Evolutionary conservation across 495 filamentous ascomycete genomes (phyloP).

Genomic region (Melanomma pulvis-pyrius): DNA sequence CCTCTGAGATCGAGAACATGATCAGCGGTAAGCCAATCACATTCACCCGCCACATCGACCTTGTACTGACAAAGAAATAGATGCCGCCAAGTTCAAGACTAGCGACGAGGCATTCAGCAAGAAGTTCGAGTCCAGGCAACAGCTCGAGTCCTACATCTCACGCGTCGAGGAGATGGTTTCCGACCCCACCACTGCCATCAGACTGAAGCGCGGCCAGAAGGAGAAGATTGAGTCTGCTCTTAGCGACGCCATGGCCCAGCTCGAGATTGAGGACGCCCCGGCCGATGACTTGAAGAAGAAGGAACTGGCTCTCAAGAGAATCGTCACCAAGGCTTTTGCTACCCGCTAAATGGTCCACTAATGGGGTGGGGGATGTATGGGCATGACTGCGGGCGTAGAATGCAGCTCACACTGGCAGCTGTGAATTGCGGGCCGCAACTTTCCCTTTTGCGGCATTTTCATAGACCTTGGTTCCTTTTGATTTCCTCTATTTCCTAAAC

Average conservation of each 20-base stretch:
- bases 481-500: slow-evolving; percentile 3
- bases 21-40: slow-evolving; percentile 67
- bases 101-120: slow-evolving; percentile 98
- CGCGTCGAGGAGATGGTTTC: slow-evolving; percentile 98
- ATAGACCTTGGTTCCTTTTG: slow-evolving; percentile 20
- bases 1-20: slow-evolving; percentile 95
- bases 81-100: slow-evolving; percentile 98
- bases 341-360: slow-evolving; percentile 65
- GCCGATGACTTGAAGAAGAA: slow-evolving; percentile 99
- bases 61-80: slow-evolving; percentile 46
- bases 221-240: slow-evolving; percentile 98
- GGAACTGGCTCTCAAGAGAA: slow-evolving; percentile 95
- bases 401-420: not conserved
- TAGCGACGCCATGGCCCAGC: slow-evolving; percentile 81
- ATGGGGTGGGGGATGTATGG: not conserved
- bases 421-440: not conserved
- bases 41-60: not conserved
- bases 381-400: slow-evolving; percentile 1
- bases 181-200: slow-evolving; percentile 92
- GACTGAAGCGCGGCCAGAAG: slow-evolving; percentile 98
- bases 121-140: slow-evolving; percentile 96
- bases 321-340: slow-evolving; percentile 96
- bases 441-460: slow-evolving; percentile 27
- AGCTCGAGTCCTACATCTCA: slow-evolving; percentile 98
- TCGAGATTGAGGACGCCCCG: slow-evolving; percentile 82